A percentile compares a stretch with the other conserved stretches of the same genome.
Conservation (phyloP, 805 yeast genomes). For the Ogataea kodamae region DNA sequence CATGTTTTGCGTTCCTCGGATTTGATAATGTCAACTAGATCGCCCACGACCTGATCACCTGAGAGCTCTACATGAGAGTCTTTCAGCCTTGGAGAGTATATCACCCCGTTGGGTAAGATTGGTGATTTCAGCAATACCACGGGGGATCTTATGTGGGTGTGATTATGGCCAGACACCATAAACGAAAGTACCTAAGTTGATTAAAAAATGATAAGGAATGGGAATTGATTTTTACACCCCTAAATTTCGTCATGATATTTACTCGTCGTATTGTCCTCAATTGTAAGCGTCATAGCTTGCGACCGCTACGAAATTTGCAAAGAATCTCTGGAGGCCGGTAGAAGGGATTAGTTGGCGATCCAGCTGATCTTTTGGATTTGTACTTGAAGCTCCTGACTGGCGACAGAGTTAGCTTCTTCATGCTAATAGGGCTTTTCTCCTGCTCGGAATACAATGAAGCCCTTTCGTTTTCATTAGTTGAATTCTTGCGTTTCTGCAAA, state of each 20-base stretch:
- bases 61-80: constrained; percentile 12
- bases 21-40: constrained; percentile 32
- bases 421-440: constrained; percentile 1
- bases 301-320: constrained; percentile 16
- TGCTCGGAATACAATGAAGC: background rate
- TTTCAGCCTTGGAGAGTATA: constrained; percentile 19
- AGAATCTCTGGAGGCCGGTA: constrained; percentile 28
- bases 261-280: too few species aligned
- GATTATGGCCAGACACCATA: constrained; percentile 3
- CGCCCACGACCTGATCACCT: constrained; percentile 26
- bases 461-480: constrained; percentile 1
- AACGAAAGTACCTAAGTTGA: too few species aligned
- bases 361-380: constrained; percentile 16
- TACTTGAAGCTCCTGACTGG: constrained; percentile 10
- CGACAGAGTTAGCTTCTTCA: constrained; percentile 7
- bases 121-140: constrained; percentile 22
- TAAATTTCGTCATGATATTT: too few species aligned
- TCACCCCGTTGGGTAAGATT: constrained; percentile 10
- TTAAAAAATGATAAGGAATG: background rate
- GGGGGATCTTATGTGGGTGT: constrained; percentile 17
- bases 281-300: too few species aligned
- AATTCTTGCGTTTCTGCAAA: constrained; percentile 6
- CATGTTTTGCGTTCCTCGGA: constrained; percentile 40
- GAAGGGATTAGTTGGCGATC: constrained; percentile 26
- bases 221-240: constrained; percentile 1